phyloP scores from a whole-genome alignment of 1,139 yeast species.

The Candida anutae region DNA sequence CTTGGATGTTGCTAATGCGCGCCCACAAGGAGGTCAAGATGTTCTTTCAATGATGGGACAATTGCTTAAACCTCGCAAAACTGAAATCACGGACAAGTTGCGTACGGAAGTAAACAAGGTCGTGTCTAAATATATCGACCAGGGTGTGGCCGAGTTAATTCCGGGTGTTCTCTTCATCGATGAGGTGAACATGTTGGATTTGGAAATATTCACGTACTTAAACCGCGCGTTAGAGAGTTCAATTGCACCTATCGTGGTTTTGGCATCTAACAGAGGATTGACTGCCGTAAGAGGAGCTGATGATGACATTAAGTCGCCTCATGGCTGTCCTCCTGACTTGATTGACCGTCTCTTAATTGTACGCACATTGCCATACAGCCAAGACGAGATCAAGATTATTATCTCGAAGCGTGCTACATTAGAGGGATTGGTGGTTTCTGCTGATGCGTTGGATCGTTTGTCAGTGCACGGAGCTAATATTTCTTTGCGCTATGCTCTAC shows the following conservation, averaged over 20 bases:
- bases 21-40: slow-evolving; percentile 99
- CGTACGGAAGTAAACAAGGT: slow-evolving; percentile 92
- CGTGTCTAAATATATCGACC: slow-evolving; percentile 92
- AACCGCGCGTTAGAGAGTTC: slow-evolving; percentile 88
- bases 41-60: slow-evolving; percentile 99
- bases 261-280: slow-evolving; percentile 93
- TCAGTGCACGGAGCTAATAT: slow-evolving; percentile 67
- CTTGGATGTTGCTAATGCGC: slow-evolving; percentile 90
- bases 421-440: slow-evolving; percentile 58
- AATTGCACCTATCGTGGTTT: slow-evolving; percentile 89
- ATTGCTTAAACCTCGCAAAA: slow-evolving; percentile 87
- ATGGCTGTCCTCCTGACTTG: slow-evolving; percentile 94
- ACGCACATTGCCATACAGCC: slow-evolving; percentile 79
- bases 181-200: slow-evolving; percentile 96
- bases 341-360: slow-evolving; percentile 87
- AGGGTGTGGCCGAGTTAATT: slow-evolving; percentile 94
- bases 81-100: slow-evolving; percentile 96
- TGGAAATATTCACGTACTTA: slow-evolving; percentile 89
- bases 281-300: slow-evolving; percentile 90
- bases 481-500: slow-evolving; percentile 86
- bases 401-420: slow-evolving; percentile 72
- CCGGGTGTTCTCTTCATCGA: slow-evolving; percentile 98
- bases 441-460: slow-evolving; percentile 65
- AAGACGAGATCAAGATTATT: slow-evolving; percentile 76
- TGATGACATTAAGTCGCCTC: slow-evolving; percentile 66